Evolutionary conservation across 2,329 filamentous ascomycete species (phyloP).

Genomic region (Ophiobolus disseminans): DNA sequence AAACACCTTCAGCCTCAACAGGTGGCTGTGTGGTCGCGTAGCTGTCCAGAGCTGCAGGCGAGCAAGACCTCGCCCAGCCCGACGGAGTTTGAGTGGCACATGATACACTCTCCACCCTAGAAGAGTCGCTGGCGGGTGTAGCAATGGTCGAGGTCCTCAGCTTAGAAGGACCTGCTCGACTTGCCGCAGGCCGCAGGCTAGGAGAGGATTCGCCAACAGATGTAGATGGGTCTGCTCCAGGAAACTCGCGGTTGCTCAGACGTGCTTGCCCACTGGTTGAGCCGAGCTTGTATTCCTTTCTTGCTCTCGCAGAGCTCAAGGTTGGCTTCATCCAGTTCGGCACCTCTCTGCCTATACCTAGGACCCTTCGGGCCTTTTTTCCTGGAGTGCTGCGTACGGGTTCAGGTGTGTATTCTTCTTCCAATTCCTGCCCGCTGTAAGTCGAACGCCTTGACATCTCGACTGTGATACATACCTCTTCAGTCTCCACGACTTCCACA

Average conservation of each 20-base stretch:
- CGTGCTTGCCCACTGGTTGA: not conserved
- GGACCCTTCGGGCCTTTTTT: not conserved
- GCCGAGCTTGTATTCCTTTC: slow-evolving; percentile 2
- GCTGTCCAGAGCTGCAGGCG: not conserved
- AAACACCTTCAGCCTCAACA: not conserved
- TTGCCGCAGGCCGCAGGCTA: not conserved
- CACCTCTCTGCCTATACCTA: not conserved
- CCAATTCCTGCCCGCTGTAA: too few species aligned
- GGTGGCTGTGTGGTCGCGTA: not conserved
- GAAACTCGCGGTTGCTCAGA: not conserved
- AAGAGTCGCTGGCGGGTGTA: not conserved
- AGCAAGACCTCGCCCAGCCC: not conserved
- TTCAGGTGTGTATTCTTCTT: too few species aligned
- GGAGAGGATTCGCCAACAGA: not conserved
- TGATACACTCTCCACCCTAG: not conserved
- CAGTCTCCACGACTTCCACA: too few species aligned
- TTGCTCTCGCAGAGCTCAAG: not conserved
- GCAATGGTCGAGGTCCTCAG: slow-evolving; percentile 1
- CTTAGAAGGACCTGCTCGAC: not conserved
- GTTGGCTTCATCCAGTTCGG: not conserved
- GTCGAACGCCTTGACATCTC: too few species aligned
- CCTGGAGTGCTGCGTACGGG: too few species aligned
- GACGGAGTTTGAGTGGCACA: not conserved
- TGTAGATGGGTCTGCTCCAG: not conserved
- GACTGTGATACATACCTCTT: too few species aligned